Percentiles rank a stretch among this genome's conserved stretches.
Evolutionary conservation across 1,284 basidiomycete species (phyloP).

Genomic region (Apiotrichum domesticum): DNA sequence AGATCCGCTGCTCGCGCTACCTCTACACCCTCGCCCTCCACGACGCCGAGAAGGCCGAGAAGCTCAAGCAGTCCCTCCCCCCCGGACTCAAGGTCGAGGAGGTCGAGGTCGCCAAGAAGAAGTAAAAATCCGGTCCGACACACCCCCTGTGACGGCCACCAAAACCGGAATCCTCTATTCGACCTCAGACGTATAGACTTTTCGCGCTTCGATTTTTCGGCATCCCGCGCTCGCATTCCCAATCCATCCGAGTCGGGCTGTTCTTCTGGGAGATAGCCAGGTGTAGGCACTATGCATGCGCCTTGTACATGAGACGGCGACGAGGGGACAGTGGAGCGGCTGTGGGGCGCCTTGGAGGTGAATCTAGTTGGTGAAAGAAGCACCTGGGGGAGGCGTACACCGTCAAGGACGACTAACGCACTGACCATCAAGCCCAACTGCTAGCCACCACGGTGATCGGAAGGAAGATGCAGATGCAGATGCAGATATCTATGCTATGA

Average conservation of each 20-base stretch:
- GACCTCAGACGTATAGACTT: neutral
- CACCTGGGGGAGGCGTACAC: too few species aligned
- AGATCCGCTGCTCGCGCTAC: constrained; percentile 94
- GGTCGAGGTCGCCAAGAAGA: constrained; percentile 47
- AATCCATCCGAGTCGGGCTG: neutral
- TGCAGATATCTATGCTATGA: too few species aligned
- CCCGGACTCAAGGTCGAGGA: constrained; percentile 55
- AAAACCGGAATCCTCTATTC: neutral
- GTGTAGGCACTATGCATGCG: constrained; percentile 8
- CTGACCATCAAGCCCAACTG: too few species aligned
- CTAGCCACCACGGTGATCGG: too few species aligned
- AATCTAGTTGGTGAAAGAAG: too few species aligned
- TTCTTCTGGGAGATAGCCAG: constrained; percentile 4
- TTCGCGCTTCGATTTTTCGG: neutral
- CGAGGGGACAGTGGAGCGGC: too few species aligned
- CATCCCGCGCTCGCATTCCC: neutral
- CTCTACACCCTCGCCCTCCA: constrained; percentile 95
- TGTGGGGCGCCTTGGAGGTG: too few species aligned
- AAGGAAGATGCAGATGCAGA: too few species aligned
- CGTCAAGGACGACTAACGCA: too few species aligned
- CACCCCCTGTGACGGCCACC: too few species aligned
- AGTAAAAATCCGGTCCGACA: constrained; percentile 27
- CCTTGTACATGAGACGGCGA: constrained; percentile 7
- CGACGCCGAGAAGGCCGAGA: constrained; percentile 97
- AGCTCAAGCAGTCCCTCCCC: constrained; percentile 91